These are phyloP conservation scores for Candida verbasci DNA, from an alignment of 805 yeast genomes.

Conservation along the genomic window DNA sequence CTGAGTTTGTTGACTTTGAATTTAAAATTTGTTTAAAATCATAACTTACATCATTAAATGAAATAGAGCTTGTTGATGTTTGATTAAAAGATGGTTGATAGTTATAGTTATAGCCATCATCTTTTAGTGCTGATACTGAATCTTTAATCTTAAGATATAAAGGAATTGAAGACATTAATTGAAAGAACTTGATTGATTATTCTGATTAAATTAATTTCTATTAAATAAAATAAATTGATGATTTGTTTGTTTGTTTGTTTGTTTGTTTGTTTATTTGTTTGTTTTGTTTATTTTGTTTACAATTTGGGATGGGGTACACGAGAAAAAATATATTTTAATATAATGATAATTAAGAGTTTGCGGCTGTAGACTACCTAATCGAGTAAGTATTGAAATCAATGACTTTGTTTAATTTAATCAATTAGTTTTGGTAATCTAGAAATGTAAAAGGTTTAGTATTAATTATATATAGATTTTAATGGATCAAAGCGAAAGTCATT, in stretches of 20 bases:
- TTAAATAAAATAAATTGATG: no score
- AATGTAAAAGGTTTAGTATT: no score
- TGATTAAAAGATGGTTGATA: constrained; percentile 11
- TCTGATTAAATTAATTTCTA: no score
- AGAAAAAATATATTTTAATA: background rate
- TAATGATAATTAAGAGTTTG: background rate
- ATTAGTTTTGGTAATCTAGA: no score
- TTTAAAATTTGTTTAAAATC: constrained; percentile 18
- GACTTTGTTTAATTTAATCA: background rate
- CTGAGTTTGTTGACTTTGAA: constrained; percentile 2
- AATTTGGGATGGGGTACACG: background rate
- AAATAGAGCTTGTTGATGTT: constrained; percentile 13
- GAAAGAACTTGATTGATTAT: background rate
- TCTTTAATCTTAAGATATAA: constrained; percentile 23
- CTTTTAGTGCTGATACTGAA: background rate
- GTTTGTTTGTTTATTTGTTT: background rate
- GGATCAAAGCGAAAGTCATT: no score
- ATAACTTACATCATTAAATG: constrained; percentile 16
- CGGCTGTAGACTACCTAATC: background rate
- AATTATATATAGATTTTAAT: no score
- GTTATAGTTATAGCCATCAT: background rate
- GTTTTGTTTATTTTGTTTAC: no score
- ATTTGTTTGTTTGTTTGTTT: background rate
- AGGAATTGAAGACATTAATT: constrained; percentile 13
- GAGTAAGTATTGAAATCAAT: no score